phyloP scores from a whole-genome alignment of 331 rosid species.

The Saraca asoca region DNA sequence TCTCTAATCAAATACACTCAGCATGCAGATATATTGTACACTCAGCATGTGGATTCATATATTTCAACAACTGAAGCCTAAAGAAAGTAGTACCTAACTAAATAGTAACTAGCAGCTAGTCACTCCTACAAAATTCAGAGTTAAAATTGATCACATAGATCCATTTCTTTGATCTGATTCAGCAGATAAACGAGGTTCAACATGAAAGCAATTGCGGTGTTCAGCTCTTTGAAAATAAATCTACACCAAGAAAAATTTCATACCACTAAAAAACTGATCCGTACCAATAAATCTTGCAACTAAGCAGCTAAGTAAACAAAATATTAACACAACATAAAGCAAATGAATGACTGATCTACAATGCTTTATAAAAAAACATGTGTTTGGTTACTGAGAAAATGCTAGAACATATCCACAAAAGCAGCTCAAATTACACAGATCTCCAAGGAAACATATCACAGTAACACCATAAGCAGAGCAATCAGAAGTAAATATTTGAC shows the following conservation, averaged over 20 bases:
- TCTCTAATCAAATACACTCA: neutral
- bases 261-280: no score
- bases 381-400: no score
- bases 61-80: neutral
- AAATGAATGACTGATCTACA: no score
- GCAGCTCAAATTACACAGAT: neutral
- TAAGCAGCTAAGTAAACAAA: neutral
- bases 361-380: no score
- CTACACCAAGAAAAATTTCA: neutral
- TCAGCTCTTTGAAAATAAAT: neutral
- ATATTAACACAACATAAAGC: neutral
- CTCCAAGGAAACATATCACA: neutral
- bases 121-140: neutral
- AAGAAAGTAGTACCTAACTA: slow-evolving; percentile 2
- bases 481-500: no score
- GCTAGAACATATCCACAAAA: no score
- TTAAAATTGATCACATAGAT: neutral
- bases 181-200: no score
- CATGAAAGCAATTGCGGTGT: no score
- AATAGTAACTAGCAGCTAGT: neutral
- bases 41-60: neutral
- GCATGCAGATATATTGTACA: neutral
- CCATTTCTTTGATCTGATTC: neutral
- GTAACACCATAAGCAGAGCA: no score
- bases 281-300: neutral